Evolutionary conservation across 2,329 filamentous ascomycete species (phyloP), one percentile per base, ranked within the genome.

Genomic region (Aspergillus sp.): DNA sequence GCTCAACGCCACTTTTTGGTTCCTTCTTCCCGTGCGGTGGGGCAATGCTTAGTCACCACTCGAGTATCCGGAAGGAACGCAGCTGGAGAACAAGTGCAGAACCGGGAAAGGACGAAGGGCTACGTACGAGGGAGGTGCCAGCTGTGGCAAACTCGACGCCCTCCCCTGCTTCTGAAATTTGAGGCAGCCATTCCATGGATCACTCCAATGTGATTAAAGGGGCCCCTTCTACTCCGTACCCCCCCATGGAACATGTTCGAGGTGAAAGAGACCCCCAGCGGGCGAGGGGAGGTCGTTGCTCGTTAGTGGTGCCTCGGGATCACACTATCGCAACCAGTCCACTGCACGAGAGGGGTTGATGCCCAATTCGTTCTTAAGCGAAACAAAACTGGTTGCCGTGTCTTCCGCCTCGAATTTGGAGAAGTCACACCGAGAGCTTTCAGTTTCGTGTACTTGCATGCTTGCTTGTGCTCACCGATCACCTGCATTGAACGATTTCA

Each of bases 1-100:
- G 59, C 56, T 56, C 52, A 45, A 60, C 63, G 62, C 63, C 63
- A 65, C 63, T 65, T 52, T 64, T 54, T 61, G 61, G 60, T 62
- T 64, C 62, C 60, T 64, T 64, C 61, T 64, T 64, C 61, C 63
- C 61, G 61, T 62, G 21, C 5, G 19, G 55, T 56, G 40, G 49
- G 53, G 63, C 60, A 56, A 50, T 49, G 59, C 47, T 59, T 25
- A 56, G 54, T 58, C 63, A 60, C 54, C 62, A 57, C 48, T n/a
- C 17, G 17, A 23, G 9, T 25, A 44, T 9, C 11, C 23, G 17
- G 41, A 31, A 31, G 27, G 27, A 31, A 8, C 27, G 27, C 27
- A 31, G 27, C 4, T 27, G 25, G 25, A 27, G 25, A 27, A 27
- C 25, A 45, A 45, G 43, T 25, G 21, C 19, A 14, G 43, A 21